Evolutionary conservation across 768 basidiomycete species (phyloP).

Genomic region (Hygrophoropsis aurantiaca): DNA sequence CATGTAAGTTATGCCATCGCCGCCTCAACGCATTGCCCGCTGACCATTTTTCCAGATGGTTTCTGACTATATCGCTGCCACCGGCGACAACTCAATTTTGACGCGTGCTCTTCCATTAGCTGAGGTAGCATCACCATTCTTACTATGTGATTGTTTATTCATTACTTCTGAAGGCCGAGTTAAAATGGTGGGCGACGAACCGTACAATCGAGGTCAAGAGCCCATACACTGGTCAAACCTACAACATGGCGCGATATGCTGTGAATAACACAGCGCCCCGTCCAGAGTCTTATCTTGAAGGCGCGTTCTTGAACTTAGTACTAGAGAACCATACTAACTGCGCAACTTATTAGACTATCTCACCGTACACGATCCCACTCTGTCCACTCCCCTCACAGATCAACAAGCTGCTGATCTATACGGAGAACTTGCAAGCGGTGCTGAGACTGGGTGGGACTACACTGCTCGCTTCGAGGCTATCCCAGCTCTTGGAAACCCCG

Average conservation of each 20-base stretch:
- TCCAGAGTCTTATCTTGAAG: conserved; percentile 78
- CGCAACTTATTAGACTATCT: conserved; percentile 60
- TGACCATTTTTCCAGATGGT: conserved; percentile 92
- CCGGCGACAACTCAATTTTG: conserved; percentile 75
- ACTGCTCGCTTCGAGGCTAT: conserved; percentile 46
- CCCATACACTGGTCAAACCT: conserved; percentile 66
- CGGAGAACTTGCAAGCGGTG: conserved; percentile 84
- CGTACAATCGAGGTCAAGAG: conserved; percentile 67
- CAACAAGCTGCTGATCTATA: conserved; percentile 66
- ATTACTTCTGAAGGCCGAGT: conserved; percentile 54
- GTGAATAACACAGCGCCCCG: conserved; percentile 86
- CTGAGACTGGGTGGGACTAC: conserved; percentile 64
- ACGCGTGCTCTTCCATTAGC: conserved; percentile 80
- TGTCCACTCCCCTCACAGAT: conserved; percentile 57
- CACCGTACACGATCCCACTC: conserved; percentile 67
- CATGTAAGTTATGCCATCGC: conserved; percentile 43
- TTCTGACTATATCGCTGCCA: conserved; percentile 72
- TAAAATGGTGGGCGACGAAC: conserved; percentile 80
- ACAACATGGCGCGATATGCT: conserved; percentile 68
- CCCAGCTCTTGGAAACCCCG: conserved; percentile 42
- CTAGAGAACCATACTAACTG: conserved; percentile 4
- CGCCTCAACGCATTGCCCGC: background rate
- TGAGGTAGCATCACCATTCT: conserved; percentile 46
- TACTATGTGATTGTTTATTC: background rate
- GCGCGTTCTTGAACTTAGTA: conserved; percentile 30